Percentiles rank a stretch among this genome's conserved stretches.
These are phyloP conservation scores for Strobilomyces echinocephalus DNA, from an alignment of 768 basidiomycete genomes.

Conservation along the genomic window DNA sequence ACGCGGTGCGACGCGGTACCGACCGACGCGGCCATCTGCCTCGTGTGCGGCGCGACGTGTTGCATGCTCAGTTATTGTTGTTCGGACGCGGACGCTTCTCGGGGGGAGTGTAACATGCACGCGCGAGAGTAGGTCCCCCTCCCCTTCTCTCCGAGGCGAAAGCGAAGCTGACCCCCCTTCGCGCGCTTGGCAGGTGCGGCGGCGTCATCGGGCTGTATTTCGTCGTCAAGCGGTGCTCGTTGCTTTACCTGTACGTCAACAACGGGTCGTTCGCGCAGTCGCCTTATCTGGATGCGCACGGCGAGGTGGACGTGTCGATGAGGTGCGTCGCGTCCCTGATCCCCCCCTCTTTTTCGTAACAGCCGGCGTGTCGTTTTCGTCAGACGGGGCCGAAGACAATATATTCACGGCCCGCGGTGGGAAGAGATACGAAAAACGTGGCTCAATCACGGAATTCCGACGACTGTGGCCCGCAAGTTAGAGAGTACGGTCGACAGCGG, in stretches of 20 bases:
- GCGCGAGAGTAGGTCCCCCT: slow-evolving; percentile 65
- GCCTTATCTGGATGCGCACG: slow-evolving; percentile 91
- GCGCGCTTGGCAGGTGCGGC: slow-evolving; percentile 59
- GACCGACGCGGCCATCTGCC: slow-evolving; percentile 81
- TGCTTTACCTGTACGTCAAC: slow-evolving; percentile 82
- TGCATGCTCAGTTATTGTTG: slow-evolving; percentile 96
- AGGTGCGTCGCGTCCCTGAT: slow-evolving; percentile 45
- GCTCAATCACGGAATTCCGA: slow-evolving; percentile 88
- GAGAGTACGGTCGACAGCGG: slow-evolving; percentile 85
- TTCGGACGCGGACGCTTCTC: slow-evolving; percentile 51
- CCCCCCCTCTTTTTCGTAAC: too few relatives aligned
- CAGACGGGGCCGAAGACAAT: slow-evolving; percentile 87
- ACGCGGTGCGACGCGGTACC: slow-evolving; percentile 74
- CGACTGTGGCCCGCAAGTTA: slow-evolving; percentile 80
- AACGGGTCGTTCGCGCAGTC: slow-evolving; percentile 86
- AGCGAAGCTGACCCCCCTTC: too few relatives aligned
- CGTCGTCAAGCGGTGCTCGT: slow-evolving; percentile 85
- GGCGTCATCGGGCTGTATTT: slow-evolving; percentile 88
- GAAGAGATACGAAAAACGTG: slow-evolving; percentile 90
- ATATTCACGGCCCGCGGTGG: slow-evolving; percentile 77
- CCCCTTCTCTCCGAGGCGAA: too few relatives aligned
- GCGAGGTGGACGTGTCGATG: slow-evolving; percentile 90
- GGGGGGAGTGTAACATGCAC: slow-evolving; percentile 95
- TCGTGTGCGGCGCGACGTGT: slow-evolving; percentile 81
- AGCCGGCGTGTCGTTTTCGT: too few relatives aligned